Evolutionary conservation across 1,284 basidiomycete genomes (phyloP).

Genomic region (Schizophyllum commune): DNA sequence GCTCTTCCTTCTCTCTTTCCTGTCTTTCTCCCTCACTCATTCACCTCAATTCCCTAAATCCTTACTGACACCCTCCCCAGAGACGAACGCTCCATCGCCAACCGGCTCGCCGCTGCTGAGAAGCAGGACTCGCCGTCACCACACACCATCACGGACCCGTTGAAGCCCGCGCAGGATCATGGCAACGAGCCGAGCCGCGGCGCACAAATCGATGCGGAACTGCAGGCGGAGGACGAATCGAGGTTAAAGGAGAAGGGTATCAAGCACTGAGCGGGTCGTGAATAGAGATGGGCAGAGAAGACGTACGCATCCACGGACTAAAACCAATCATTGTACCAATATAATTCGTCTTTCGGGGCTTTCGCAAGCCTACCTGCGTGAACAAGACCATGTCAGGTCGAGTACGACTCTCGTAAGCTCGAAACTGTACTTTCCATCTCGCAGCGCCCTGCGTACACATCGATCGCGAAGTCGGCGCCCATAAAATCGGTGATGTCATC

Average conservation of each 20-base stretch:
- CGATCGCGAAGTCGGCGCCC: no score
- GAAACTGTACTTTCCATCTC: no score
- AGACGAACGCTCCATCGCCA: slow-evolving; percentile 31
- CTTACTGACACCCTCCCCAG: slow-evolving; percentile 16
- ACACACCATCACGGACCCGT: slow-evolving; percentile 26
- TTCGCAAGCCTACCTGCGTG: not conserved
- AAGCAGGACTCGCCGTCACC: slow-evolving; percentile 8
- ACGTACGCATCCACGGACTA: not conserved
- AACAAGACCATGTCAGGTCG: no score
- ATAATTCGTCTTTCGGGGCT: not conserved
- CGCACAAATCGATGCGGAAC: slow-evolving; percentile 52
- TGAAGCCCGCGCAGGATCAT: slow-evolving; percentile 36
- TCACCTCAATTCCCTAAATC: not conserved
- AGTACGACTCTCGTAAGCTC: no score
- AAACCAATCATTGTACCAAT: not conserved
- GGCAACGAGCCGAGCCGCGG: slow-evolving; percentile 56
- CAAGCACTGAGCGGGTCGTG: not conserved
- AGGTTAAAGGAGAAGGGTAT: slow-evolving; percentile 36
- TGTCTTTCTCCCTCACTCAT: not conserved
- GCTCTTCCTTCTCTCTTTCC: no score
- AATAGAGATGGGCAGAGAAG: not conserved
- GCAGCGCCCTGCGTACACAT: no score
- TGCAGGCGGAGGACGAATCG: slow-evolving; percentile 44
- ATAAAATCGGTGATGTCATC: no score
- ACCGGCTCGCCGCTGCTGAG: slow-evolving; percentile 27